Evolutionary conservation across 345 rosid genomes (phyloP).

Genomic region (Brassica nigra): DNA sequence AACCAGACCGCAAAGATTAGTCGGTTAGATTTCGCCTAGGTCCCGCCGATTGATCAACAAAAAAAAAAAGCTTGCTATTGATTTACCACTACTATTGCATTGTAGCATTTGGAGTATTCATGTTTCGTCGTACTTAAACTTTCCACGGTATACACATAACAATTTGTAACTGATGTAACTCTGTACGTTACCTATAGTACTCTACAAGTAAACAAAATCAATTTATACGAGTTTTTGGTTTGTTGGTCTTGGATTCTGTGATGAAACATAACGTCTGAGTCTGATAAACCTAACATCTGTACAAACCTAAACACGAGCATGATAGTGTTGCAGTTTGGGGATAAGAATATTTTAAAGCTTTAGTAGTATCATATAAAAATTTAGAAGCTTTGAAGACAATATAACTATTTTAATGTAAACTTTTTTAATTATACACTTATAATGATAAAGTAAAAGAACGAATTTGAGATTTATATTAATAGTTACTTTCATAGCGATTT

Average conservation of each 20-base stretch:
- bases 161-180: not conserved
- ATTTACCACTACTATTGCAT: constrained; percentile 4
- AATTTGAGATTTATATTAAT: not conserved
- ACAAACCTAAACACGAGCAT: too few species aligned
- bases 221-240: not conserved
- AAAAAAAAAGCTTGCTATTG: not conserved
- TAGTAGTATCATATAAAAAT: too few species aligned
- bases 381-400: not conserved
- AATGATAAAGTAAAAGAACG: not conserved
- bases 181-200: not conserved
- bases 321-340: too few species aligned
- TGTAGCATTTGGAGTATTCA: not conserved
- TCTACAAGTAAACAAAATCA: not conserved
- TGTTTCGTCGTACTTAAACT: not conserved
- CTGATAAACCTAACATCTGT: too few species aligned
- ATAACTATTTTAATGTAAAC: not conserved
- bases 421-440: not conserved
- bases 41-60: too few species aligned
- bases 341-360: not conserved
- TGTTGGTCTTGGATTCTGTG: too few species aligned
- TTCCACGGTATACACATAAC: not conserved
- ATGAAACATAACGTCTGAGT: too few species aligned
- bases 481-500: not conserved
- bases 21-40: too few species aligned
- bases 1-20: too few species aligned